phyloP scores from a whole-genome alignment of 2,329 filamentous ascomycete genomes.

The Aureobasidium namibiae region DNA sequence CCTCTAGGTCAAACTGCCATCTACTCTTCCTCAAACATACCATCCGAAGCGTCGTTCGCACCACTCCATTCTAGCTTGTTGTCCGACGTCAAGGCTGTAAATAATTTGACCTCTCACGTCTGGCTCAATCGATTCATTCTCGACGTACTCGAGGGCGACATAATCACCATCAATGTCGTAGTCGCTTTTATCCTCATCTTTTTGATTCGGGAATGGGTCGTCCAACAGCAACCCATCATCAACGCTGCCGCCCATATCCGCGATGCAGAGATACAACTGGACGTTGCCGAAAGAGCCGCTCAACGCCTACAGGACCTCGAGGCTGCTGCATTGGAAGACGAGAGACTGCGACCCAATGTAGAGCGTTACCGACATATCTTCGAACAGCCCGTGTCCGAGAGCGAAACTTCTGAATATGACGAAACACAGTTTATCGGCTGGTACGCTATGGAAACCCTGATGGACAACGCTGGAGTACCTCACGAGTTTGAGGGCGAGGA shows the following conservation, averaged over 20 bases:
- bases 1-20: not conserved
- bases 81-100: slow-evolving; percentile 51
- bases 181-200: slow-evolving; percentile 96
- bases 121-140: slow-evolving; percentile 71
- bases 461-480: slow-evolving; percentile 21
- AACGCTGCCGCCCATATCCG: slow-evolving; percentile 53
- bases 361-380: slow-evolving; percentile 1
- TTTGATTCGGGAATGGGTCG: slow-evolving; percentile 91
- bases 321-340: not conserved
- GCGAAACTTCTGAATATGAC: not conserved
- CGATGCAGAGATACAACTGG: slow-evolving; percentile 23
- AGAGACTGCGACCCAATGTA: slow-evolving; percentile 16
- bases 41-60: not conserved
- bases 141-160: slow-evolving; percentile 79
- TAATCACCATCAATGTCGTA: slow-evolving; percentile 87
- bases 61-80: slow-evolving; percentile 24
- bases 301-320: slow-evolving; percentile 9
- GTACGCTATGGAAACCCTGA: slow-evolving; percentile 19
- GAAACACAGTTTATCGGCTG: slow-evolving; percentile 19
- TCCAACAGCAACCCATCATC: slow-evolving; percentile 91
- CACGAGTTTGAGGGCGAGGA: slow-evolving; percentile 4
- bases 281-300: slow-evolving; percentile 13
- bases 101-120: slow-evolving; percentile 55
- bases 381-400: not conserved
- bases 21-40: not conserved